phyloP scores from a whole-genome alignment of 306 rosid genomes.

The Mucuna pruriens region DNA sequence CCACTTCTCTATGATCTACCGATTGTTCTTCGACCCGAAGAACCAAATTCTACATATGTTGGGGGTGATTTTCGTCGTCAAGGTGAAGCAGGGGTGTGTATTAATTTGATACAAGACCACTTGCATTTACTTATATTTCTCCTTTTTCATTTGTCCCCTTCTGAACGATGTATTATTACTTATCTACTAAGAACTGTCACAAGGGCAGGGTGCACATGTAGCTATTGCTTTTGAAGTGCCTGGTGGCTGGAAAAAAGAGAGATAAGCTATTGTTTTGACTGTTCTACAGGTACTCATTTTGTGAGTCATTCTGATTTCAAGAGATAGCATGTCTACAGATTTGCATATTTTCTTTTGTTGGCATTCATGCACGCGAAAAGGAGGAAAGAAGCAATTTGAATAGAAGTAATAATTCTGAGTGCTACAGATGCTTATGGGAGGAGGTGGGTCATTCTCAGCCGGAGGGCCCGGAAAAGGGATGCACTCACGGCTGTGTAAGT shows the following conservation, averaged over 20 bases:
- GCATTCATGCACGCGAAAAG: conserved; percentile 17
- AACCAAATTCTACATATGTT: conserved; percentile 70
- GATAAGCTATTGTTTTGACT: conserved; percentile 73
- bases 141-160: not conserved
- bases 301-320: conserved; percentile 5
- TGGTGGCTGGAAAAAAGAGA: conserved; percentile 83
- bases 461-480: conserved; percentile 74
- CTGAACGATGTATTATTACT: not conserved
- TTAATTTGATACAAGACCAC: not conserved
- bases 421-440: conserved; percentile 91
- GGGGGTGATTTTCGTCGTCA: conserved; percentile 86
- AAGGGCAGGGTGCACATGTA: conserved; percentile 65
- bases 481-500: conserved; percentile 92
- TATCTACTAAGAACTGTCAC: conserved; percentile 24
- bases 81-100: conserved; percentile 67
- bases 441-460: conserved; percentile 78
- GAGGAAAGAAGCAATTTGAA: not conserved
- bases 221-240: conserved; percentile 92
- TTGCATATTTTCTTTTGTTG: not conserved
- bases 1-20: conserved; percentile 90
- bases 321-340: conserved; percentile 8
- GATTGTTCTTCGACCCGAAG: conserved; percentile 40
- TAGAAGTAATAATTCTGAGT: conserved; percentile 34
- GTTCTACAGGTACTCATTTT: conserved; percentile 74
- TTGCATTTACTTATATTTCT: not conserved